Evolutionary conservation across 768 basidiomycete species (phyloP).

Genomic region (Lactarius hatsudake): DNA sequence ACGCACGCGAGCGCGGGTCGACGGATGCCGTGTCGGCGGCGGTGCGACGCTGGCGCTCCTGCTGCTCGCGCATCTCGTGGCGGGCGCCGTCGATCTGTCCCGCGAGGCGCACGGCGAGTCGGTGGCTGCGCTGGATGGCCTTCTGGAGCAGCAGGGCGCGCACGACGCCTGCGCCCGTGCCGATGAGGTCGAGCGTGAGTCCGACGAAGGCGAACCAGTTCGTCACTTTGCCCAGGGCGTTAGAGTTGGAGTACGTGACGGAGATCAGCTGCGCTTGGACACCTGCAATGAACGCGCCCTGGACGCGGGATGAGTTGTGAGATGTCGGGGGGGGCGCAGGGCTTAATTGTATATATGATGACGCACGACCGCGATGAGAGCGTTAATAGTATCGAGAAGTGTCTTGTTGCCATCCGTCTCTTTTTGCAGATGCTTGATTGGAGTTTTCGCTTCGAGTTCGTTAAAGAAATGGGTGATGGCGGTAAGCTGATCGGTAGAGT

Average conservation of each 20-base stretch:
- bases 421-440: slow-evolving; percentile 3
- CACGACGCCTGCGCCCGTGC: slow-evolving; percentile 21
- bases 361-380: slow-evolving; percentile 21
- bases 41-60: not conserved
- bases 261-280: slow-evolving; percentile 24
- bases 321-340: not conserved
- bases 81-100: slow-evolving; percentile 21
- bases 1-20: not conserved
- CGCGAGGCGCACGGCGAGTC: slow-evolving; percentile 5
- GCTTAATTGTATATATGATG: not conserved
- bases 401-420: slow-evolving; percentile 18
- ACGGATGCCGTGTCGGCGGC: not conserved
- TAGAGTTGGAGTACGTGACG: not conserved
- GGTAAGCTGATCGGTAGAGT: slow-evolving; percentile 14
- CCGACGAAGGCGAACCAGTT: slow-evolving; percentile 27
- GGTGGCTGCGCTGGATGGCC: slow-evolving; percentile 16
- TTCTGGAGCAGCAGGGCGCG: slow-evolving; percentile 20
- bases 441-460: slow-evolving; percentile 11
- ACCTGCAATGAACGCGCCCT: slow-evolving; percentile 28
- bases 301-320: not conserved
- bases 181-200: slow-evolving; percentile 27
- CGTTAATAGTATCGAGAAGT: slow-evolving; percentile 25
- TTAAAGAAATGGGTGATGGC: slow-evolving; percentile 13
- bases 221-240: slow-evolving; percentile 1
- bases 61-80: slow-evolving; percentile 9